Evolutionary conservation across 139 green algal genomes (phyloP), one percentile per base, ranked within the genome.

Genomic region (Closterium sp.): DNA sequence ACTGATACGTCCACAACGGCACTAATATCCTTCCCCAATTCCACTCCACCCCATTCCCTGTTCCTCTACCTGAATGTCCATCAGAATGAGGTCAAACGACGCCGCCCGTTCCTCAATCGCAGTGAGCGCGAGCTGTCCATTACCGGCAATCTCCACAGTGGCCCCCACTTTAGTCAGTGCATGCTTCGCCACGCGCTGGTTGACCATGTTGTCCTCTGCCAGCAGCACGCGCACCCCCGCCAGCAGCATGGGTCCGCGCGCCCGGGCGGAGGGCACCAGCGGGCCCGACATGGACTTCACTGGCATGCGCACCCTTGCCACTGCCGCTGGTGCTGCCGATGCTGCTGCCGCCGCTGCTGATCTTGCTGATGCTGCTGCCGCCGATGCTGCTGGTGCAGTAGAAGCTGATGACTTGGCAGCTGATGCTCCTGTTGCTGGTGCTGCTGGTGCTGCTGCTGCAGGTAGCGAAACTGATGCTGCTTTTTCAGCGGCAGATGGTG

Each of bases 141-240:
- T 64, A 10, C 28, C 55, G 7, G 66, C 91, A 34, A 94, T 88
- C 64, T 91, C 87, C 43, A 91, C 87, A 3, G 34, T 33, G n/a
- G 34, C 33, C 31, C 76, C 91, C 76, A 76, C 25, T 34, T 90
- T 91, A 23, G 64, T 87, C 10, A 93, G 86, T 10, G 84, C 21
- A 7, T 88, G 84, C 23, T 33, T 55, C 5, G 86, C 55, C 30
- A 93, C 64, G 12, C 88, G 88, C 88, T 93, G 91, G 36, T 93
- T 93, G 31, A 93, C 87, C 55, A 92, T 55, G 89, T 94, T 94
- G 91, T 94, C 91, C 81, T 94, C 91, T 19, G 89, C 89, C n/a
- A 91, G 21, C 25, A 91, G 89, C 34, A 89, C 89, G 1, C 38
- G 38, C 23, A 91, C n/a, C 6, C 87, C 87, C 25, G 36, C 34